These are phyloP conservation scores for Pleurotus eryngii DNA, from an alignment of 768 basidiomycete species.

Conservation along the genomic window DNA sequence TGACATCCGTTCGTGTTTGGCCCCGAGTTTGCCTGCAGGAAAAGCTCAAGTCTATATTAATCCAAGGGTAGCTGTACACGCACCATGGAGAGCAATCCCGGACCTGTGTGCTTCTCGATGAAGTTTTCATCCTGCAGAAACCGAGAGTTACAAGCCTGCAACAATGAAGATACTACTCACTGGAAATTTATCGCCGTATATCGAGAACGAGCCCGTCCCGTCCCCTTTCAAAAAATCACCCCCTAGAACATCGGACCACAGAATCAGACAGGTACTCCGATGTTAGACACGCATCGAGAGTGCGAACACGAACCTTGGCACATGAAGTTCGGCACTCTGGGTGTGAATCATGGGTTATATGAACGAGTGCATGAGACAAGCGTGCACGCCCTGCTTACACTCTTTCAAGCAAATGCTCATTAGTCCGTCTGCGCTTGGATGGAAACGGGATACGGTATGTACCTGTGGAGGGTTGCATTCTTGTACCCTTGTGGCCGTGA, in stretches of 20 bases:
- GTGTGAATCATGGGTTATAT: not conserved
- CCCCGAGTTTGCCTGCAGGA: conserved; percentile 85
- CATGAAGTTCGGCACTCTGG: conserved; percentile 91
- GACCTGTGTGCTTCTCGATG: conserved; percentile 78
- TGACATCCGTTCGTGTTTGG: conserved; percentile 93
- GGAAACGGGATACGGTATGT: conserved; percentile 13
- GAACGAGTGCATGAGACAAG: not conserved
- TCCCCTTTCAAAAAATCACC: conserved; percentile 95
- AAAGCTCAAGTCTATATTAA: not conserved
- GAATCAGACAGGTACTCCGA: no score
- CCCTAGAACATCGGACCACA: conserved; percentile 29
- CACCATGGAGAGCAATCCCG: conserved; percentile 92
- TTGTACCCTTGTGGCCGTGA: conserved; percentile 90
- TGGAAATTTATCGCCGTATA: conserved; percentile 92
- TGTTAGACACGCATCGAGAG: not conserved
- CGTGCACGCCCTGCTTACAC: conserved; percentile 47
- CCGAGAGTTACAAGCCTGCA: not conserved
- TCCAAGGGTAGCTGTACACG: conserved; percentile 7
- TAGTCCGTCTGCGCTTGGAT: not conserved
- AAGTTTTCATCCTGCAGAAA: conserved; percentile 87
- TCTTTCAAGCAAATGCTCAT: conserved; percentile 36
- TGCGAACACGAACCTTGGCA: conserved; percentile 65
- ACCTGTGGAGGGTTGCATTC: conserved; percentile 90
- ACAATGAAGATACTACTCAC: conserved; percentile 37
- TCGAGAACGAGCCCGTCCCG: conserved; percentile 95